Conservation (phyloP, 2,329 filamentous ascomycete genomes). For the Chaetothyriales sp. region DNA sequence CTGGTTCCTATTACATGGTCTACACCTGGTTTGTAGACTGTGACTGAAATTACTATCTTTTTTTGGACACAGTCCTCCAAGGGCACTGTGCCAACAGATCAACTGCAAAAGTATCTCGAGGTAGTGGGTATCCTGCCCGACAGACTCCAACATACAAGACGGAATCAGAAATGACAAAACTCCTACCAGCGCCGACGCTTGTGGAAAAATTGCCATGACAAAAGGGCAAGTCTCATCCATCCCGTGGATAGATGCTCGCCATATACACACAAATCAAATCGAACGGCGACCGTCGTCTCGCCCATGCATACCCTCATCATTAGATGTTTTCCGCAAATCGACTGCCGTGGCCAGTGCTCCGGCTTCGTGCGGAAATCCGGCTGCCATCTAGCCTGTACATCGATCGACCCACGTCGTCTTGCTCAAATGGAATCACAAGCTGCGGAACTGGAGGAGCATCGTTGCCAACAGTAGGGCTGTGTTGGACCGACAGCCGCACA, state of each 20-base stretch:
- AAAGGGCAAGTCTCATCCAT: background rate
- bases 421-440: constrained; percentile 18
- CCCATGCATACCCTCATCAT: constrained; percentile 13
- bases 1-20: too few relatives aligned
- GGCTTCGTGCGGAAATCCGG: constrained; percentile 17
- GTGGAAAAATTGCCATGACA: background rate
- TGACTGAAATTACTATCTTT: too few relatives aligned
- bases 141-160: background rate
- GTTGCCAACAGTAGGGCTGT: constrained; percentile 12
- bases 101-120: background rate
- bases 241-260: background rate
- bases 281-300: background rate
- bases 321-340: constrained; percentile 27
- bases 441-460: constrained; percentile 18
- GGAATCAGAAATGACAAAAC: background rate
- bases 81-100: background rate
- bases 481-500: constrained; percentile 14
- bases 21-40: too few relatives aligned
- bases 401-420: constrained; percentile 29
- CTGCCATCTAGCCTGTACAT: constrained; percentile 30
- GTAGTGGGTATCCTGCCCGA: background rate
- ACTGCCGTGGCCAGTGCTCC: constrained; percentile 20
- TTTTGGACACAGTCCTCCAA: too few relatives aligned
- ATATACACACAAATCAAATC: background rate
- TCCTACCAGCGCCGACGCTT: background rate